Percentiles rank a stretch among this genome's conserved stretches.
These are phyloP conservation scores for Puccinia brachypodii DNA, from an alignment of 1,284 basidiomycete species.

Conservation along the genomic window DNA sequence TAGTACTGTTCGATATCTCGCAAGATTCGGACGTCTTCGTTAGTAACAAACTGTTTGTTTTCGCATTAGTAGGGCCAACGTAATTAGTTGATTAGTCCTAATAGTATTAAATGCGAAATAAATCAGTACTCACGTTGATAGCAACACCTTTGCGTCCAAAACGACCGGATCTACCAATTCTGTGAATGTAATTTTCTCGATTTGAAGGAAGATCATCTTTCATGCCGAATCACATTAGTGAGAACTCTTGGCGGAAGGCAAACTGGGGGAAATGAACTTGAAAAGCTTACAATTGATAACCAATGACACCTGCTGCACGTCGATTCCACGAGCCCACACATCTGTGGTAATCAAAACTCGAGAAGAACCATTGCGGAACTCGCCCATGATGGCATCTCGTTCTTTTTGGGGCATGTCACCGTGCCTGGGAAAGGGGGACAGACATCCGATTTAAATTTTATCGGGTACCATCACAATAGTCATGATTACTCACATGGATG, in stretches of 20 bases:
- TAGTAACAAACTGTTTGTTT: constrained; percentile 73
- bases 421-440: constrained; percentile 51
- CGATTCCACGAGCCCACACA: constrained; percentile 54
- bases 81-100: neutral
- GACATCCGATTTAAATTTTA: neutral
- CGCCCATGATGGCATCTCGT: constrained; percentile 55
- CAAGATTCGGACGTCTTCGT: constrained; percentile 83
- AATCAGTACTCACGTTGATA: constrained; percentile 25
- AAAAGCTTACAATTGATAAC: constrained; percentile 54
- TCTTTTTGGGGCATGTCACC: constrained; percentile 55
- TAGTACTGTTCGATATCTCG: constrained; percentile 60
- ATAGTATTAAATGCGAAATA: neutral
- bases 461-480: neutral
- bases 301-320: constrained; percentile 55
- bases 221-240: neutral
- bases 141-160: constrained; percentile 84
- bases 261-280: neutral
- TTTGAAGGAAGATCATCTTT: constrained; percentile 64
- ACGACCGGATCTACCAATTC: constrained; percentile 91
- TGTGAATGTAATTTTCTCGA: constrained; percentile 98
- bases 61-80: neutral
- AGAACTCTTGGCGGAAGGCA: neutral
- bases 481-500: constrained; percentile 53
- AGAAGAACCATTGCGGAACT: constrained; percentile 53
- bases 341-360: constrained; percentile 55